Conservation (phyloP, 208 protist species). For the Jaenimonas drosophilae region DNA sequence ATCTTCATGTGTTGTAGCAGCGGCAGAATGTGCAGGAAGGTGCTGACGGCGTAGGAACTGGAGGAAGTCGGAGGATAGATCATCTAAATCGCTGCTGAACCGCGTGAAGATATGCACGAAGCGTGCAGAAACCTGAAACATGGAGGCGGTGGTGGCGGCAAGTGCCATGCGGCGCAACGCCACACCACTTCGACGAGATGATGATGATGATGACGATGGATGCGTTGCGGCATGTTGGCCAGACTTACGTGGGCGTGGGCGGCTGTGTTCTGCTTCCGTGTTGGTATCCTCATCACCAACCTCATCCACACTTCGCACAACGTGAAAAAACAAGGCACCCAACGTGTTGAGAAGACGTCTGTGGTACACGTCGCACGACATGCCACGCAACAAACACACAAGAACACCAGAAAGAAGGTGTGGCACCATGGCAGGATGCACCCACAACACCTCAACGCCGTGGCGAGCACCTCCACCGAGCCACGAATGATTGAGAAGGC, state of each 20-base stretch:
- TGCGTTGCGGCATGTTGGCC: too few relatives aligned
- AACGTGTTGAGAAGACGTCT: conserved; percentile 42
- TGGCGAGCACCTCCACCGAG: too few relatives aligned
- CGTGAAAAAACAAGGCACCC: conserved; percentile 36
- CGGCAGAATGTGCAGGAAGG: conserved; percentile 12
- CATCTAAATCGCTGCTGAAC: conserved; percentile 70
- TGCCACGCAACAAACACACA: conserved; percentile 29
- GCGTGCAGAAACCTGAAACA: conserved; percentile 46
- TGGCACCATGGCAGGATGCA: conserved; percentile 32
- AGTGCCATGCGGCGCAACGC: conserved; percentile 27
- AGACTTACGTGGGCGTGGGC: too few relatives aligned
- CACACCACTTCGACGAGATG: too few relatives aligned
- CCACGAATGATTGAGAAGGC: too few relatives aligned
- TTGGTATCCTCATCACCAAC: too few relatives aligned
- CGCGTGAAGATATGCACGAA: conserved; percentile 62
- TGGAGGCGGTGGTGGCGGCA: conserved; percentile 27
- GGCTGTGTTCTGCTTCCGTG: too few relatives aligned
- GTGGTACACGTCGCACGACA: conserved; percentile 16
- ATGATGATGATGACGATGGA: too few relatives aligned
- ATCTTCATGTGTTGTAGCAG: too few relatives aligned
- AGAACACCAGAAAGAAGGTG: conserved; percentile 32
- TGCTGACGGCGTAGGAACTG: conserved; percentile 38
- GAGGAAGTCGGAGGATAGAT: conserved; percentile 51
- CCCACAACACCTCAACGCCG: conserved; percentile 54
- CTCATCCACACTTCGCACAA: conserved; percentile 25